Conservation (phyloP, 1,139 yeast genomes). For the Candida tetrigidarum region DNA sequence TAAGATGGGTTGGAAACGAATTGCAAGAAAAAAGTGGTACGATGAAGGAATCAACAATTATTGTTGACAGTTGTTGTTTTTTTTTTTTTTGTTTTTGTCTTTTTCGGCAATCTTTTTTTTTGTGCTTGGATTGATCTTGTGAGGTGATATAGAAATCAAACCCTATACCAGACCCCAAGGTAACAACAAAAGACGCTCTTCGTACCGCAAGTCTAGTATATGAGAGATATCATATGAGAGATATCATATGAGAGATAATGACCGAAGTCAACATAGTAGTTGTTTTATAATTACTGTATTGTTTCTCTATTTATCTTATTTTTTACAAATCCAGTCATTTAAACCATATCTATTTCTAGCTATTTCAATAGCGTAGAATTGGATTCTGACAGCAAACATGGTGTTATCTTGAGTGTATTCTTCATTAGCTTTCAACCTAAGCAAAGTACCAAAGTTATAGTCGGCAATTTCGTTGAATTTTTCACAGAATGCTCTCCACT, state of each 20-base stretch:
- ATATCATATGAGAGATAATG: not conserved
- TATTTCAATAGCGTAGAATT: constrained; percentile 93
- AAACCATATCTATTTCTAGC: constrained; percentile 89
- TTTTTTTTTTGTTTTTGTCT: not conserved
- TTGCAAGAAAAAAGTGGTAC: not conserved
- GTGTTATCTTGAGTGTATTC: constrained; percentile 88
- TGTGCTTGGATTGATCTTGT: not conserved
- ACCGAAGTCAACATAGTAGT: no score
- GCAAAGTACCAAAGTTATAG: constrained; percentile 92
- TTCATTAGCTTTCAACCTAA: constrained; percentile 68
- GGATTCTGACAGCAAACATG: constrained; percentile 89
- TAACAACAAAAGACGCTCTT: no score
- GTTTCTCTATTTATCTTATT: constrained; percentile 8
- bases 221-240: no score
- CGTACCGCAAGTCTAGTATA: no score
- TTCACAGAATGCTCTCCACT: constrained; percentile 91
- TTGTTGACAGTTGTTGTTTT: constrained; percentile 5
- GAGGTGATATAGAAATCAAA: no score
- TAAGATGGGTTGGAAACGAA: not conserved
- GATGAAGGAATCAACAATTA: not conserved
- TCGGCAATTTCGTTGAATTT: constrained; percentile 85
- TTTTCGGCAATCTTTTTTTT: not conserved
- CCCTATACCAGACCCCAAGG: no score
- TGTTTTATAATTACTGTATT: no score
- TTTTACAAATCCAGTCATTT: constrained; percentile 78